Base-by-base conservation (phyloP, 2,329 filamentous ascomycete species). In the Emmonsiellopsis sp. region DNA sequence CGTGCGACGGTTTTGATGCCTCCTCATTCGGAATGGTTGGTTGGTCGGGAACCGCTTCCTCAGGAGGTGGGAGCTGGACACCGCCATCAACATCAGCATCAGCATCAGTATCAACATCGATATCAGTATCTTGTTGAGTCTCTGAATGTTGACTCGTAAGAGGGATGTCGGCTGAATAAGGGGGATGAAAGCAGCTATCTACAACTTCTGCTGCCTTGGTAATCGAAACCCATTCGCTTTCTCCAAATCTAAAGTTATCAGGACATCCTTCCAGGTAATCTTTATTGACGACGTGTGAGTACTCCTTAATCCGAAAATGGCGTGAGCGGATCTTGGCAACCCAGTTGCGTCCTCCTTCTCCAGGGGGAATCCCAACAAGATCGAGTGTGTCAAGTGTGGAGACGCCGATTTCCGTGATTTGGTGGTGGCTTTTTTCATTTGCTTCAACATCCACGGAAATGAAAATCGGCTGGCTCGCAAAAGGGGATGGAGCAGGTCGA, bases 341-440 rank as follows among this genome's bases (percentile, higher is more conserved):
- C 90, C 91, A 96, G 39, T 82, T 76, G 42, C 72, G 61, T 2
- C 84, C 88, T 31, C 74, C 68, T 2, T 72, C 61, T 0, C 87
- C 87, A 2, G 87, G 86, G 0, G 80, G 62, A 0, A 83, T 56
- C 6, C 67, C 71, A 1, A 69, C 61, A 21, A 89, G 68, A 49
- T 81, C 76, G 17, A 71, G 66, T 1, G 86, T 90, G 65, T 97
- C 90, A 0, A 97, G 75, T 2, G 85, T 84, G 1, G 88, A 85
- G 42, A 98, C 75, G 0, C 93, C 93, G 40, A 98, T 77, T 68
- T 98, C 93, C 0, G 91, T 95, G 55, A 97, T 78, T 10, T 80
- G 74, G 36, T 77, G 73, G 10, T 82, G 79, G 44, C 80, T 74
- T 21, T 72, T 70, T 67, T 98, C 93, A 54, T 84, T 88, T 1